Conservation (phyloP, 2,329 filamentous ascomycete species). For the Ustulina deusta region DNA sequence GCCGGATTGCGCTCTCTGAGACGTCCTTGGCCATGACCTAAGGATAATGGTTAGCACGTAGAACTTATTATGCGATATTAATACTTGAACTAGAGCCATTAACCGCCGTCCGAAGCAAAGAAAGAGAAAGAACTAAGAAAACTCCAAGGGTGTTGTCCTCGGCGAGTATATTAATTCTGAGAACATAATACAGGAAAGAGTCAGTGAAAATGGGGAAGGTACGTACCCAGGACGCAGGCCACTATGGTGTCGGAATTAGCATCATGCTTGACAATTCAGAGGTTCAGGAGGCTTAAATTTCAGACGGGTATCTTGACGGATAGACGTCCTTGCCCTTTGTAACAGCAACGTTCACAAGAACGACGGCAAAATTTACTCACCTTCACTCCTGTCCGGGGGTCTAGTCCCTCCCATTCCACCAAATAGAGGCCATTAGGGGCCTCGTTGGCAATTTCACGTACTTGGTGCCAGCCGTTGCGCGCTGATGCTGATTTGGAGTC, state of each 20-base stretch:
- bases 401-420: constrained; percentile 48
- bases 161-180: neutral
- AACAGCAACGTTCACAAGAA: neutral
- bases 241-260: constrained; percentile 22
- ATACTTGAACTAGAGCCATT: neutral
- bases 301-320: neutral
- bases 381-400: constrained; percentile 43
- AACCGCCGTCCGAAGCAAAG: neutral
- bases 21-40: constrained; percentile 35
- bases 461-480: constrained; percentile 43
- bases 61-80: neutral
- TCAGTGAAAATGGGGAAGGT: neutral
- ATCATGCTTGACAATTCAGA: neutral
- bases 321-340: neutral
- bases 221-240: constrained; percentile 48
- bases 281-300: neutral
- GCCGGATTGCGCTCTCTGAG: constrained; percentile 24
- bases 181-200: neutral
- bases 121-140: neutral
- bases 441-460: constrained; percentile 44
- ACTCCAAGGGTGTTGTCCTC: neutral
- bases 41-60: constrained; percentile 1
- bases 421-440: constrained; percentile 40
- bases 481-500: constrained; percentile 16
- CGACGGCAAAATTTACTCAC: constrained; percentile 8